Evolutionary conservation across 192 early-diverging fungal genomes (phyloP).

Genomic region (Coemansia sp.): DNA sequence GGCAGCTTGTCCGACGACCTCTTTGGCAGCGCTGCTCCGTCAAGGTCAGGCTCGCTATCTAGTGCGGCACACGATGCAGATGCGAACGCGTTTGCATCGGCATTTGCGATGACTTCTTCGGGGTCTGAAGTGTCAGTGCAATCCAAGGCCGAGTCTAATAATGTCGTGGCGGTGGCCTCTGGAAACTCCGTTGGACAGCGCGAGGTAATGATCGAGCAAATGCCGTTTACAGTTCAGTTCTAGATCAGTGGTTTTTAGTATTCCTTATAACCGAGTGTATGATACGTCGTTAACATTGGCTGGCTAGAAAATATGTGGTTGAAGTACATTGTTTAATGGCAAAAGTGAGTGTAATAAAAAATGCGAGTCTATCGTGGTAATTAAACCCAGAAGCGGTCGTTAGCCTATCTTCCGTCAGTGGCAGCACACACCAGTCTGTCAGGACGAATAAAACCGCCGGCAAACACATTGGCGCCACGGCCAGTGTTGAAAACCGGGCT

Average conservation of each 20-base stretch:
- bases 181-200: conserved; percentile 27
- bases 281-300: neutral
- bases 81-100: neutral
- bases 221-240: conserved; percentile 14
- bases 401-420: neutral
- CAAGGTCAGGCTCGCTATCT: neutral
- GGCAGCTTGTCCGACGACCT: neutral
- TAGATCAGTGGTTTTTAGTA: neutral
- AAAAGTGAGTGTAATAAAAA: neutral
- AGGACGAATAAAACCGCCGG: neutral
- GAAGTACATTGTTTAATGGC: too few species aligned
- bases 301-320: too few species aligned
- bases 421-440: neutral
- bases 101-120: neutral
- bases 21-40: neutral
- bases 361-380: neutral
- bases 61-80: neutral
- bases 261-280: neutral
- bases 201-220: conserved; percentile 45
- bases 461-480: neutral
- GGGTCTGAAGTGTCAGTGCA: neutral
- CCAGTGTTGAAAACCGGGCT: neutral
- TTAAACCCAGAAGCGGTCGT: neutral
- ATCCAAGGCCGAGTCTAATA: conserved; percentile 3
- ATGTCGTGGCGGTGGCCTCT: conserved; percentile 34